Conservation (phyloP, 371 early-diverging fungal species). For the Mucor lusitanicus region DNA sequence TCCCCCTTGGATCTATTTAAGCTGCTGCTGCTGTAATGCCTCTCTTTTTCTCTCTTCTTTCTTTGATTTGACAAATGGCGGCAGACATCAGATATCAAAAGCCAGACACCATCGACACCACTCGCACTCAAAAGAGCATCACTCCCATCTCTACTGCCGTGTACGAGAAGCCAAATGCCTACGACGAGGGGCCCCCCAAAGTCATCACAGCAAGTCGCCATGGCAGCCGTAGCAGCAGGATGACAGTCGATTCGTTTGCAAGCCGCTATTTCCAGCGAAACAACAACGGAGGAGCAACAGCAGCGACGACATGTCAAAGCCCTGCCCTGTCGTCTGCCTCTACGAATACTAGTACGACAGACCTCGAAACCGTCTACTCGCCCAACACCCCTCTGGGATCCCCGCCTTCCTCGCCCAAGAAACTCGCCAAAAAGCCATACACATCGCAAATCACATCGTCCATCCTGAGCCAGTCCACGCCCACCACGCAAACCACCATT, state of each 20-base stretch:
- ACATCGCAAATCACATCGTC: constrained; percentile 12
- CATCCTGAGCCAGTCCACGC: constrained; percentile 17
- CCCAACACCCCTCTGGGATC: constrained; percentile 15
- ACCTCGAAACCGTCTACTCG: constrained; percentile 3
- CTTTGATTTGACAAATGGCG: not conserved
- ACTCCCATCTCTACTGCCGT: constrained; percentile 7
- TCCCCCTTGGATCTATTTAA: not conserved
- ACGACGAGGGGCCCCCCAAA: constrained; percentile 20
- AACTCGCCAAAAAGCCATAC: not conserved
- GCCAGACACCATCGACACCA: constrained; percentile 21
- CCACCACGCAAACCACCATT: constrained; percentile 20
- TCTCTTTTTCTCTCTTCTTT: not conserved
- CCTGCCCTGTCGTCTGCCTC: constrained; percentile 1
- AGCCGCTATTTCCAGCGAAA: constrained; percentile 18
- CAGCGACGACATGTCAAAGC: not conserved
- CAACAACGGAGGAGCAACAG: no score
- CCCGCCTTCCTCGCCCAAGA: constrained; percentile 18
- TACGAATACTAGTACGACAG: not conserved
- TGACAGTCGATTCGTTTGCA: constrained; percentile 17
- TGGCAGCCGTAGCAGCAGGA: constrained; percentile 22
- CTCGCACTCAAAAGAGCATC: not conserved
- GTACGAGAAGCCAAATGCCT: constrained; percentile 34
- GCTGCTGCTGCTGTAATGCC: not conserved
- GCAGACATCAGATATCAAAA: constrained; percentile 12
- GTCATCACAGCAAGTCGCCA: constrained; percentile 27